These are phyloP conservation scores for Fragilaria radians DNA, from an alignment of 108 stramenopile species.

Conservation along the genomic window DNA sequence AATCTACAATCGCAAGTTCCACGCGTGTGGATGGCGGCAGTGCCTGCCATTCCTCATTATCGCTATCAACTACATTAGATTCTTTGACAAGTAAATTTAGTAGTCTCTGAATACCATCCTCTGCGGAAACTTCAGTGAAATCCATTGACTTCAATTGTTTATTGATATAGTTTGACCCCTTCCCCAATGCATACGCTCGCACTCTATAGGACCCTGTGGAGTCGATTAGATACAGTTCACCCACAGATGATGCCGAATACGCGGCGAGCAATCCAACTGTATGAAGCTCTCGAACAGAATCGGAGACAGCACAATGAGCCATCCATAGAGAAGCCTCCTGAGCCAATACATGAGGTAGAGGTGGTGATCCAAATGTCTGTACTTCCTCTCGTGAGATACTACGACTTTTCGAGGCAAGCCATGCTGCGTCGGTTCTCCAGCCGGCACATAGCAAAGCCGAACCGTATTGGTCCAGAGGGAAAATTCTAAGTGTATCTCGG, in stretches of 20 bases:
- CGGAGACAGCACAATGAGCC: constrained; percentile 48
- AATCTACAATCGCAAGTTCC: constrained; percentile 13
- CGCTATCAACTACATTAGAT: neutral
- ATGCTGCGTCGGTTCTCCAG: constrained; percentile 66
- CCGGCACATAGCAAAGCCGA: constrained; percentile 58
- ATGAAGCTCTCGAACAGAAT: constrained; percentile 32
- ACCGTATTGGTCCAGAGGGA: constrained; percentile 36
- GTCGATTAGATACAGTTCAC: constrained; percentile 52
- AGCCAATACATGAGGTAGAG: constrained; percentile 32
- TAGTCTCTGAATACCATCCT: neutral
- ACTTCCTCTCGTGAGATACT: constrained; percentile 42
- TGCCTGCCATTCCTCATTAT: constrained; percentile 2
- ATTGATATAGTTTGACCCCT: constrained; percentile 22
- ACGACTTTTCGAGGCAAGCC: constrained; percentile 33
- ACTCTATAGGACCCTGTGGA: constrained; percentile 59
- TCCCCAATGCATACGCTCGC: constrained; percentile 58
- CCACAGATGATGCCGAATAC: constrained; percentile 1
- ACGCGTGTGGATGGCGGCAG: constrained; percentile 11
- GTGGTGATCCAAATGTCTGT: constrained; percentile 32
- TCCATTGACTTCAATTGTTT: constrained; percentile 8
- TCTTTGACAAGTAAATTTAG: constrained; percentile 7
- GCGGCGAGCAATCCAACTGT: constrained; percentile 55
- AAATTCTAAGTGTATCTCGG: constrained; percentile 62
- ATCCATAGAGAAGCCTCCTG: constrained; percentile 50
- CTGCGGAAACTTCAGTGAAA: neutral